Conservation (phyloP, 2,329 filamentous ascomycete species). For the Nemania sp. region DNA sequence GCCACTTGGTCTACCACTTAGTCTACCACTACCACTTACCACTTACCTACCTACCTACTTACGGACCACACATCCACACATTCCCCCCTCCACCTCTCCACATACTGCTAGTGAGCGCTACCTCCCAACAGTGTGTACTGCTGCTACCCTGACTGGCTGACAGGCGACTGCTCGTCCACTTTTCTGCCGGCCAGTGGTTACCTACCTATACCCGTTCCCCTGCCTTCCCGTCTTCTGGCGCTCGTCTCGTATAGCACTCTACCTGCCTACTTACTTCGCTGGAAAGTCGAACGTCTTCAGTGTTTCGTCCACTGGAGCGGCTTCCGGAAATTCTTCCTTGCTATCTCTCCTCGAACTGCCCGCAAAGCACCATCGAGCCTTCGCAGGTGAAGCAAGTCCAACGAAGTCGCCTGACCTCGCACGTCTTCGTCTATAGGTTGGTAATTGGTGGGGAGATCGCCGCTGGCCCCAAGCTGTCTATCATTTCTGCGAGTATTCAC, state of each 20-base stretch:
- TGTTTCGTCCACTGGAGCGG: constrained; percentile 24
- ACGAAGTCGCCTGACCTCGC: constrained; percentile 10
- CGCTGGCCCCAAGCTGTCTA: constrained; percentile 1
- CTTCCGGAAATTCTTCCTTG: constrained; percentile 11
- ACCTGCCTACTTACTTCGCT: constrained; percentile 14
- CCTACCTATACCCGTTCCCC: constrained; percentile 26
- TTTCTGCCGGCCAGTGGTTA: constrained; percentile 26
- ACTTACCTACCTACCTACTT: not conserved
- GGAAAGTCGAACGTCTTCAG: constrained; percentile 25
- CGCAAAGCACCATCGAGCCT: constrained; percentile 11
- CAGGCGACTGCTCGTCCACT: constrained; percentile 34
- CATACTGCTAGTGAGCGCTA: constrained; percentile 9
- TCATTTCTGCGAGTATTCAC: constrained; percentile 10
- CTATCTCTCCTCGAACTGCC: constrained; percentile 5
- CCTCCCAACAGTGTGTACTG: not conserved
- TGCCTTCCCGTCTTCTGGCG: constrained; percentile 24
- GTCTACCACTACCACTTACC: too few relatives aligned
- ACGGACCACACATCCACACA: constrained; percentile 11
- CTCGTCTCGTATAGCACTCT: constrained; percentile 24
- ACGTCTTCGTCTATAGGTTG: constrained; percentile 5
- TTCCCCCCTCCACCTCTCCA: constrained; percentile 27
- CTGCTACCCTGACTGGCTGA: constrained; percentile 29
- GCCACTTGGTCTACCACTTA: too few relatives aligned
- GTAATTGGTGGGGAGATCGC: constrained; percentile 33
- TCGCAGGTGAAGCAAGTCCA: constrained; percentile 10